Base-by-base conservation (phyloP, 805 yeast species). In the Vanderwaltozyma verrucispora region DNA sequence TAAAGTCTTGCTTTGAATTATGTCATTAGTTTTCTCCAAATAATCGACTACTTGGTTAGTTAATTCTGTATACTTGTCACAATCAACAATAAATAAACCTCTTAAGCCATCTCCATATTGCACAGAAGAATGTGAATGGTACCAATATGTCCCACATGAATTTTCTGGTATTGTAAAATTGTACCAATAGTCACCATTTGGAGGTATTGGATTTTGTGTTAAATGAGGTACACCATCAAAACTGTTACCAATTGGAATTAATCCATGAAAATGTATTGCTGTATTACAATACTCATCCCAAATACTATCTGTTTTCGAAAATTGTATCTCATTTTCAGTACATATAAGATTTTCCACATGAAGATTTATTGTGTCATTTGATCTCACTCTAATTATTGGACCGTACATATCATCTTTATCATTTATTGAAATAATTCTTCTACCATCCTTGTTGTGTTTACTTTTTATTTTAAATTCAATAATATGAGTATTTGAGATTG, bases 121-220 rank as follows among this genome's bases (percentile, higher is more conserved):
- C 1, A 71, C 68, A 11, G 70, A 51, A 34, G 62, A 63, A 40
- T 74, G 79, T 2, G 77, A 65, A 47, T 74, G 80, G 49, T 72
- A 74, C 79, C 80, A 74, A 38, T 55, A 68, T 0, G 77, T 68
- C 0, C 80, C 80, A 35, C 66, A 60, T 25, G 65, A 67, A 37
- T 53, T 54, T 25, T 39, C 36, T 33, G 75, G 75, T 3, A 63
- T 46, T 12, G 64, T 64, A 42, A 73, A 70, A 27, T 56, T 51
- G 43, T 74, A 70, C 47, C 75, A 59, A 53, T 68, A 70, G 2
- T 77, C 68, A 45, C 73, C 74, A 19, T 77, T 79, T 11, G 80
- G 75, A 28, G 75, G 68, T 44, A 81, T 78, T 28, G 87, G 84
- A 55, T 82, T 75, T 54, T 81, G 88, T 12, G 84, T 76, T 16